A percentile compares a stretch with the other conserved stretches of the same genome.
Conservation (phyloP, 2,329 filamentous ascomycete species). For the Thelonectria olida region DNA sequence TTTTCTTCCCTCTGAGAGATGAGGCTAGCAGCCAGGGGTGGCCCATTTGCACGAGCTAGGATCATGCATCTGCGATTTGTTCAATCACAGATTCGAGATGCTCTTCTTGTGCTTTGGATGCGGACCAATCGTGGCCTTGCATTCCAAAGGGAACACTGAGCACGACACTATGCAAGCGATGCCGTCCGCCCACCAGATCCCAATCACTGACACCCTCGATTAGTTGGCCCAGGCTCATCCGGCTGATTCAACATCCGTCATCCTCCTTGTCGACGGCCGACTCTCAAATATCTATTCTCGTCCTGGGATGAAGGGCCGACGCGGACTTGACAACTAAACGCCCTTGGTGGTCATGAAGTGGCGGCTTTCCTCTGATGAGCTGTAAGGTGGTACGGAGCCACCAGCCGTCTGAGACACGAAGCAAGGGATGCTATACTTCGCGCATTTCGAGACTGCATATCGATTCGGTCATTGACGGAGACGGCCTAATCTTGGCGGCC, state of each 20-base stretch:
- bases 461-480: background rate
- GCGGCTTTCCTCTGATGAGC: conserved; percentile 2
- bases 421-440: conserved; percentile 19
- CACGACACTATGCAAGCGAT: conserved; percentile 25
- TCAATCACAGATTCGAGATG: conserved; percentile 40
- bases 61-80: conserved; percentile 39
- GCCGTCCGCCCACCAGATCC: conserved; percentile 29
- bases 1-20: conserved; percentile 5
- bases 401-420: conserved; percentile 4
- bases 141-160: conserved; percentile 15
- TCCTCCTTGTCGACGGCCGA: conserved; percentile 6
- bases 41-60: conserved; percentile 33
- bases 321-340: conserved; percentile 4
- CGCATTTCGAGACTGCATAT: conserved; percentile 5
- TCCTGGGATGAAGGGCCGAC: conserved; percentile 9
- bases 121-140: conserved; percentile 31
- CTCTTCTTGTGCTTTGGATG: conserved; percentile 27
- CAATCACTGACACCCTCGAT: conserved; percentile 5
- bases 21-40: conserved; percentile 25
- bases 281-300: background rate
- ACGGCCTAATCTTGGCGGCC: conserved; percentile 6
- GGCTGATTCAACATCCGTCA: conserved; percentile 1
- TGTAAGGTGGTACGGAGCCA: background rate
- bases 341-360: background rate
- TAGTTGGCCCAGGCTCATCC: conserved; percentile 20